These are phyloP conservation scores for Wallacemonas sp. DNA, from an alignment of 208 protist species.

Conservation along the genomic window DNA sequence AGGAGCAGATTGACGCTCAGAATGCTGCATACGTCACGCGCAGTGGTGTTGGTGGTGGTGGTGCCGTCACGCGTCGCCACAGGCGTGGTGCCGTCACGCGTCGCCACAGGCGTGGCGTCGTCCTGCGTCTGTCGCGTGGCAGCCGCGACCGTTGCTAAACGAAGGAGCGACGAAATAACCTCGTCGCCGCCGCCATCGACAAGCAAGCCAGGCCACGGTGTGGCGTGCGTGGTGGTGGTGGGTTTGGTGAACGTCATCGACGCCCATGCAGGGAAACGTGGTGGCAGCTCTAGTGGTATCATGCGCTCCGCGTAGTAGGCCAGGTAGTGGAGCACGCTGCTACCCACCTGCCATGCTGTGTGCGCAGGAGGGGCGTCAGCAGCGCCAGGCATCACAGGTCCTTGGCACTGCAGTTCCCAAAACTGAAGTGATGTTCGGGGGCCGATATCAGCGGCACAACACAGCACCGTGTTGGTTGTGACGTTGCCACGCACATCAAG, in stretches of 20 bases:
- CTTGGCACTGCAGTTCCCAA: slow-evolving; percentile 15
- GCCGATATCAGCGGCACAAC: background rate
- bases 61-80: background rate
- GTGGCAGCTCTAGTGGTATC: slow-evolving; percentile 1
- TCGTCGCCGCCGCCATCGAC: background rate
- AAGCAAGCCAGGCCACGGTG: background rate
- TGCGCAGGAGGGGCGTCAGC: background rate
- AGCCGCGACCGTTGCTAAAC: background rate
- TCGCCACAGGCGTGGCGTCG: background rate
- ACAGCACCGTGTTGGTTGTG: slow-evolving; percentile 3
- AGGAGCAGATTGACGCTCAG: slow-evolving; percentile 11
- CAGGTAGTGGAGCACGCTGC: background rate
- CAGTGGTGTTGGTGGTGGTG: background rate
- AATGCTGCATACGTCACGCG: slow-evolving; percentile 2
- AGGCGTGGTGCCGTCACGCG: background rate
- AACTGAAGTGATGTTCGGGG: slow-evolving; percentile 5
- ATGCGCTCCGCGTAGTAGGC: slow-evolving; percentile 11
- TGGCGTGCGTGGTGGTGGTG: background rate
- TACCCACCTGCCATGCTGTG: slow-evolving; percentile 6
- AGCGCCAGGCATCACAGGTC: background rate
- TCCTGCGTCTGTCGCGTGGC: background rate
- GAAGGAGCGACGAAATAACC: background rate
- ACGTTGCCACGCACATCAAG: slow-evolving; percentile 5
- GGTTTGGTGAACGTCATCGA: background rate
- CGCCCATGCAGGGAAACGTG: background rate